A percentile compares a stretch with the other conserved stretches of the same genome.
These are phyloP conservation scores for Fusarium sp. DNA, from an alignment of 2,329 filamentous ascomycete genomes.

Conservation along the genomic window DNA sequence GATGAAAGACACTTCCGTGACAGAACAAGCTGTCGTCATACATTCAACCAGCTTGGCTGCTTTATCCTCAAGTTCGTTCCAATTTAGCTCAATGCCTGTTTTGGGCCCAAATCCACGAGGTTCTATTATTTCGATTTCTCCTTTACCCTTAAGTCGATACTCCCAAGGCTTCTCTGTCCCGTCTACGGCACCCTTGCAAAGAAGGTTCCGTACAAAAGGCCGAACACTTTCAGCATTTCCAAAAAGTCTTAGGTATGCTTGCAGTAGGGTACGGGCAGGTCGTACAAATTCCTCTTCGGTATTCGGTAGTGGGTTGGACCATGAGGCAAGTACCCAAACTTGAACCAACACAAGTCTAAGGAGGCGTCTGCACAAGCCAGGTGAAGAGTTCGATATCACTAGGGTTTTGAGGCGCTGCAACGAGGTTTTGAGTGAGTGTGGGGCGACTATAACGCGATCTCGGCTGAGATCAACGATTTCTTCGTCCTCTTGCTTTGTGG, in stretches of 20 bases:
- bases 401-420: constrained; percentile 67
- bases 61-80: constrained; percentile 60
- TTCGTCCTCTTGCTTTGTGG: constrained; percentile 46
- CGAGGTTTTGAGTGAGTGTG: constrained; percentile 60
- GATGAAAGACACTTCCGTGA: constrained; percentile 67
- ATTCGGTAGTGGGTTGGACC: constrained; percentile 52
- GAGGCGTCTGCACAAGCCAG: constrained; percentile 71
- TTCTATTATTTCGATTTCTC: constrained; percentile 63
- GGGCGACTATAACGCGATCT: constrained; percentile 58
- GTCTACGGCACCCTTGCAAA: constrained; percentile 62
- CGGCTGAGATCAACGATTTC: constrained; percentile 60
- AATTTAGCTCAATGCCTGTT: constrained; percentile 51
- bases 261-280: constrained; percentile 63
- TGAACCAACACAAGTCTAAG: constrained; percentile 68
- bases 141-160: constrained; percentile 59
- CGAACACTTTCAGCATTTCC: constrained; percentile 62
- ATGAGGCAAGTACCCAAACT: constrained; percentile 71
- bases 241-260: constrained; percentile 68
- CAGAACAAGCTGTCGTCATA: constrained; percentile 61
- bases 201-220: constrained; percentile 63
- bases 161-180: constrained; percentile 59
- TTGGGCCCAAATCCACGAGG: constrained; percentile 37
- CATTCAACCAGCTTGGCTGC: constrained; percentile 61
- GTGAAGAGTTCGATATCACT: constrained; percentile 72
- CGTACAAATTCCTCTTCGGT: constrained; percentile 55